phyloP scores from a whole-genome alignment of 164 flowering plant genomes.

The Vitis rotundifolia region DNA sequence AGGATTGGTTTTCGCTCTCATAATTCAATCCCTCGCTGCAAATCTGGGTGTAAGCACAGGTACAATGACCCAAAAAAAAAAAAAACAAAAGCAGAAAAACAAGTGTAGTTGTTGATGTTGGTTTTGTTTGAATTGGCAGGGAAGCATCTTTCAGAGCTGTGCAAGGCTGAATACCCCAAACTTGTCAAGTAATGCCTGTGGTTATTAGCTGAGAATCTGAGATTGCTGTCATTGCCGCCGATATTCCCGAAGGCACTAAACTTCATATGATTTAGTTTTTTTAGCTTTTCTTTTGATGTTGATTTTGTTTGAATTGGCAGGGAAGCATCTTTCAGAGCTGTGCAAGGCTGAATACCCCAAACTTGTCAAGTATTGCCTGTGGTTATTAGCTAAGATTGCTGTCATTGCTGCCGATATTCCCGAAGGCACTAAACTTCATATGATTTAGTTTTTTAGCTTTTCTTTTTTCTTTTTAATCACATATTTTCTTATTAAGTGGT shows the following conservation, averaged over 20 bases:
- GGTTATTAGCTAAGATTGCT: slow-evolving; percentile 85
- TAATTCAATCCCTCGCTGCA: slow-evolving; percentile 89
- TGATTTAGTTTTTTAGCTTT: too few species aligned
- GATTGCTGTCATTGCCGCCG: slow-evolving; percentile 83
- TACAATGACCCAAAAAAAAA: slow-evolving; percentile 11
- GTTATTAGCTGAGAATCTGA: slow-evolving; percentile 92
- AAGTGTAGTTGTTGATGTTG: neutral
- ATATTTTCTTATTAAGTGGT: neutral
- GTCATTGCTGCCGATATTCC: slow-evolving; percentile 95
- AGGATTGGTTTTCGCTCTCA: slow-evolving; percentile 76
- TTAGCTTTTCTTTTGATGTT: neutral
- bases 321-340: slow-evolving; percentile 69
- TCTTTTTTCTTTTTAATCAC: neutral
- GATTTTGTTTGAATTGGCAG: slow-evolving; percentile 26
- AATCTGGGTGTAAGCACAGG: slow-evolving; percentile 91
- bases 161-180: slow-evolving; percentile 66
- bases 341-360: slow-evolving; percentile 70
- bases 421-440: slow-evolving; percentile 57
- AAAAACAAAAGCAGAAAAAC: too few species aligned
- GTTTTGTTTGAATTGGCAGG: slow-evolving; percentile 35
- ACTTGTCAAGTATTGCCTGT: slow-evolving; percentile 58
- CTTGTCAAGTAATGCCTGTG: slow-evolving; percentile 65
- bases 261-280: too few species aligned
- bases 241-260: slow-evolving; percentile 82
- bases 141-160: slow-evolving; percentile 68